Evolutionary conservation across 371 early-diverging fungal species (phyloP).

Genomic region (Apophysomyces ossiformis): DNA sequence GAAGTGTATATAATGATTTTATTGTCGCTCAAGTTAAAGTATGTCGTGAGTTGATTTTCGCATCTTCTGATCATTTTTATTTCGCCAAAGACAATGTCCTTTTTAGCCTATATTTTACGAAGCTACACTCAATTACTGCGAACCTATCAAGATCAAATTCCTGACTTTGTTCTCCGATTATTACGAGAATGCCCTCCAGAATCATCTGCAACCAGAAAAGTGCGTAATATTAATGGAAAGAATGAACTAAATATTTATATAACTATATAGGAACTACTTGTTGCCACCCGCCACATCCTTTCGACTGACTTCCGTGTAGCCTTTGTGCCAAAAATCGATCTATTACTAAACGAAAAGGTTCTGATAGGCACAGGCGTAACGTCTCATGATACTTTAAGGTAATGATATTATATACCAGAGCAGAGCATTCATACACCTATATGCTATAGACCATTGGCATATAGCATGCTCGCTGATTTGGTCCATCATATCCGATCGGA

Average conservation of each 20-base stretch:
- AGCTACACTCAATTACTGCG: conserved; percentile 73
- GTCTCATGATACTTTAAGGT: conserved; percentile 87
- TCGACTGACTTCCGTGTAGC: conserved; percentile 88
- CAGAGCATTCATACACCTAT: background rate
- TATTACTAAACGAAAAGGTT: conserved; percentile 89
- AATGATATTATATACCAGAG: conserved; percentile 9
- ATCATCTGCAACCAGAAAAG: conserved; percentile 90
- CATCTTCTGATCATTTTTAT: background rate
- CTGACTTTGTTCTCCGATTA: conserved; percentile 86
- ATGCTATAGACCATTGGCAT: conserved; percentile 78
- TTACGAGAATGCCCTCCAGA: conserved; percentile 95
- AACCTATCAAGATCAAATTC: conserved; percentile 82
- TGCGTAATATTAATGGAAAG: conserved; percentile 22
- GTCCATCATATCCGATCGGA: conserved; percentile 93
- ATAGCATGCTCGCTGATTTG: conserved; percentile 94
- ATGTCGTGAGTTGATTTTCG: conserved; percentile 1
- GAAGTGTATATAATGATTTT: conserved; percentile 79
- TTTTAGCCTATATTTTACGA: conserved; percentile 92
- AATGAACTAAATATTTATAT: background rate
- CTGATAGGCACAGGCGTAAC: conserved; percentile 94
- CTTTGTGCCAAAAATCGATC: conserved; percentile 89
- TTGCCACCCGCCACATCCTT: conserved; percentile 94
- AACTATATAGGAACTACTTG: conserved; percentile 80
- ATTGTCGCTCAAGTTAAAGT: conserved; percentile 91
- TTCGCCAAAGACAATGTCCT: conserved; percentile 85